Percentiles rank a stretch among this genome's conserved stretches.
Evolutionary conservation across 768 basidiomycete genomes (phyloP).

Genomic region (Amylocystis lapponica): DNA sequence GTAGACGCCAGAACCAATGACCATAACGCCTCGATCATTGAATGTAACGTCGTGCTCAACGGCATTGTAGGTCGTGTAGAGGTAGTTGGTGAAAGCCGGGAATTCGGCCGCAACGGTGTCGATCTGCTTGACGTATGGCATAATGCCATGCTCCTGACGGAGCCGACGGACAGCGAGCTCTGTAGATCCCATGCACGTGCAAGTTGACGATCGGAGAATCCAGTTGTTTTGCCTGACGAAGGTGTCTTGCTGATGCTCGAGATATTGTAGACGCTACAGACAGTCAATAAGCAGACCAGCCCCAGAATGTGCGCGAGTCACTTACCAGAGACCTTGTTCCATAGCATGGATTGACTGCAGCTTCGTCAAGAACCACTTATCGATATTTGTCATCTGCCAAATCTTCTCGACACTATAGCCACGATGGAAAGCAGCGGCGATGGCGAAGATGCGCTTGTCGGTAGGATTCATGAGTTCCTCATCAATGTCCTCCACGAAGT

Average conservation of each 20-base stretch:
- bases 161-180: constrained; percentile 90
- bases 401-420: constrained; percentile 95
- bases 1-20: constrained; percentile 96
- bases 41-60: constrained; percentile 88
- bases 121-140: constrained; percentile 96
- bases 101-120: constrained; percentile 99
- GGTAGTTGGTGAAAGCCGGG: constrained; percentile 97
- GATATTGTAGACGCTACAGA: constrained; percentile 51
- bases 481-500: constrained; percentile 85
- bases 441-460: constrained; percentile 95
- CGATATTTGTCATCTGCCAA: constrained; percentile 97
- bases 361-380: constrained; percentile 96
- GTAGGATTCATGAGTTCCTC: constrained; percentile 92
- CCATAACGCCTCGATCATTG: constrained; percentile 91
- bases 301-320: constrained; percentile 13
- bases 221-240: constrained; percentile 89
- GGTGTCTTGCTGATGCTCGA: constrained; percentile 53
- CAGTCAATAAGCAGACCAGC: neutral
- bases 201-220: constrained; percentile 92
- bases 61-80: constrained; percentile 98
- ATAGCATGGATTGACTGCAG: constrained; percentile 79
- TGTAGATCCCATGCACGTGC: constrained; percentile 81
- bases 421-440: constrained; percentile 87
- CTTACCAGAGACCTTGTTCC: constrained; percentile 73
- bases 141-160: constrained; percentile 77